A percentile compares a stretch with the other conserved stretches of the same genome.
Conservation (phyloP, 768 basidiomycete species). For the Russula compacta region DNA sequence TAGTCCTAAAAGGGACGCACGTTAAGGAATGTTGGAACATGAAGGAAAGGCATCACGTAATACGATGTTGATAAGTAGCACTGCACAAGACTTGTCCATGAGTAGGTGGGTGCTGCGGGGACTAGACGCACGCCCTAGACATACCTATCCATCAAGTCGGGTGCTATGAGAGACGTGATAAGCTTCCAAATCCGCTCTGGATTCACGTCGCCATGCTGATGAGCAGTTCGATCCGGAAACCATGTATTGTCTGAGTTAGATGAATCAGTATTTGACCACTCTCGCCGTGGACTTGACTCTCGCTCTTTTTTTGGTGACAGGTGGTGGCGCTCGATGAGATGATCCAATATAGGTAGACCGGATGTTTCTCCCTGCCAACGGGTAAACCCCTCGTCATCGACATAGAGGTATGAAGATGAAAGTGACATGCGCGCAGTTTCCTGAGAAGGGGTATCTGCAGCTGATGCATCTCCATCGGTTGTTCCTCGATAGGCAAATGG, state of each 20-base stretch:
- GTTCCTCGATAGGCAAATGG: conserved; percentile 29
- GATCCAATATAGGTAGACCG: conserved; percentile 79
- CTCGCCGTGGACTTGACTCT: conserved; percentile 21
- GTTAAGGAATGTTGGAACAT: conserved; percentile 80
- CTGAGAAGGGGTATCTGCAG: conserved; percentile 42
- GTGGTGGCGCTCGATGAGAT: conserved; percentile 65
- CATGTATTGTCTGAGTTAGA: conserved; percentile 34
- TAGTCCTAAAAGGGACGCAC: conserved; percentile 33
- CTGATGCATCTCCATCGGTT: background rate
- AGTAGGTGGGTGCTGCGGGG: conserved; percentile 9
- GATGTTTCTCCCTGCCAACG: conserved; percentile 92
- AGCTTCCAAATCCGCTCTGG: conserved; percentile 83
- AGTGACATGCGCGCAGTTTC: conserved; percentile 56
- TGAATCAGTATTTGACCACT: conserved; percentile 1
- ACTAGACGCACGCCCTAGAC: conserved; percentile 20
- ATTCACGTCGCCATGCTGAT: conserved; percentile 66
- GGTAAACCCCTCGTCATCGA: conserved; percentile 81
- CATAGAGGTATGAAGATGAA: conserved; percentile 74
- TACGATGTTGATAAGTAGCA: conserved; percentile 89
- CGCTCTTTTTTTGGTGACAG: conserved; percentile 31
- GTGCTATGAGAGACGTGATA: conserved; percentile 77
- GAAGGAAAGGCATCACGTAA: conserved; percentile 85
- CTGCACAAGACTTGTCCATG: conserved; percentile 53
- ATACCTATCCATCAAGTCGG: conserved; percentile 91
- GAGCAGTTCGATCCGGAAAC: conserved; percentile 78